phyloP scores from a whole-genome alignment of 768 basidiomycete genomes.

The Xerocomellus intermedius region DNA sequence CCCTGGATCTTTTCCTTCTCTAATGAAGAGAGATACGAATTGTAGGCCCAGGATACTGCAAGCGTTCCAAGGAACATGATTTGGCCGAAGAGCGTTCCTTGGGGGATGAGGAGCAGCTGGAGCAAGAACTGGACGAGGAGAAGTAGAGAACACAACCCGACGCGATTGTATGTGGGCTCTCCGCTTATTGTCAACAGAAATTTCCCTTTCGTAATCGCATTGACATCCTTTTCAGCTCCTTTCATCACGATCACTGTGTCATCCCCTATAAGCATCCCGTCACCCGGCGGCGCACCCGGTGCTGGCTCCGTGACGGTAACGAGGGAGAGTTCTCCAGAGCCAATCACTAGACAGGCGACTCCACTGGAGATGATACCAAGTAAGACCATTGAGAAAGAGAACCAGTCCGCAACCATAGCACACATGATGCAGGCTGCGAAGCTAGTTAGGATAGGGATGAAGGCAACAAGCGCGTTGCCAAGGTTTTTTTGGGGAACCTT shows the following conservation, averaged over 20 bases:
- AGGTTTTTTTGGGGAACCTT: constrained; percentile 2
- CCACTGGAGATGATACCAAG: constrained; percentile 36
- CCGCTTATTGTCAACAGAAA: constrained; percentile 23
- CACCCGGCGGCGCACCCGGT: constrained; percentile 26
- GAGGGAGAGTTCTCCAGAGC: constrained; percentile 27
- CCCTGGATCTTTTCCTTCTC: constrained; percentile 34
- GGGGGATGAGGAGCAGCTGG: constrained; percentile 37
- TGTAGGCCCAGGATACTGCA: constrained; percentile 36
- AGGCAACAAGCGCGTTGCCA: constrained; percentile 17
- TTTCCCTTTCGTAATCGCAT: constrained; percentile 32
- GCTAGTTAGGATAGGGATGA: constrained; percentile 27
- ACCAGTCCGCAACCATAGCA: constrained; percentile 32
- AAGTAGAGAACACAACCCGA: constrained; percentile 32
- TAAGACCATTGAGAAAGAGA: constrained; percentile 30
- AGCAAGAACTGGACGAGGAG: constrained; percentile 33
- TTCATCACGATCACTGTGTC: constrained; percentile 30
- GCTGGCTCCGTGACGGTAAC: constrained; percentile 20
- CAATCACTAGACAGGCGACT: constrained; percentile 28
- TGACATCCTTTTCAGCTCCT: constrained; percentile 32
- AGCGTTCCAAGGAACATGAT: constrained; percentile 34
- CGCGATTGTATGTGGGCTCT: constrained; percentile 7
- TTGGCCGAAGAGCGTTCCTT: constrained; percentile 35
- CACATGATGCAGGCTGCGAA: constrained; percentile 23
- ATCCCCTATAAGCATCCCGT: constrained; percentile 30
- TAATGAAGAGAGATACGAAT: constrained; percentile 37